A percentile compares a stretch with the other conserved stretches of the same genome.
Conservation (phyloP, 2,329 filamentous ascomycete genomes). For the Penicillium sp. region DNA sequence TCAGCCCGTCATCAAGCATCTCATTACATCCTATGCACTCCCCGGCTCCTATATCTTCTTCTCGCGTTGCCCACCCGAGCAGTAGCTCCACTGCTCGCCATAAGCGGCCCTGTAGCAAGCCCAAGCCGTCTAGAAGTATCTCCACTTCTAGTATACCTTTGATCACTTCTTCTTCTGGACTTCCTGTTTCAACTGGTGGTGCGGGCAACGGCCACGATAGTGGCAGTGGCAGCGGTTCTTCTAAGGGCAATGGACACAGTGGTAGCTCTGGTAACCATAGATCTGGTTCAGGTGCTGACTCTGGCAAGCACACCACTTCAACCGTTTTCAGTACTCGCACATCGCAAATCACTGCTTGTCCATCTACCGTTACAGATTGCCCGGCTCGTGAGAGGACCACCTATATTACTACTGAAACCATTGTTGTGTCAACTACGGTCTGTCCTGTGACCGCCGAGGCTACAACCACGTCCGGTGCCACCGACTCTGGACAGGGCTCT, state of each 20-base stretch:
- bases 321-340: constrained; percentile 13
- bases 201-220: no score
- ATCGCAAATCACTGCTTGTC: constrained; percentile 15
- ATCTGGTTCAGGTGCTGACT: background rate
- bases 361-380: constrained; percentile 15
- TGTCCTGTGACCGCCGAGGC: background rate
- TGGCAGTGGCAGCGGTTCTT: no score
- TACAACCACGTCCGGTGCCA: background rate
- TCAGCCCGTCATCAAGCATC: background rate
- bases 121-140: background rate
- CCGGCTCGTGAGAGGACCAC: constrained; percentile 16
- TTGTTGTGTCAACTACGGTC: constrained; percentile 19
- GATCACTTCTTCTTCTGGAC: no score
- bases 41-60: background rate
- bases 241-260: no score
- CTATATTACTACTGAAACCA: constrained; percentile 16
- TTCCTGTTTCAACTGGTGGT: background rate
- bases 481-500: background rate
- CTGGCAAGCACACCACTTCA: constrained; percentile 7
- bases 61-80: background rate
- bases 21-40: background rate
- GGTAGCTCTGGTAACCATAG: background rate
- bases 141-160: background rate
- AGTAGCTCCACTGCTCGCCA: background rate
- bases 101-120: no score